Evolutionary conservation across 345 rosid species (phyloP), one percentile per base, ranked within the genome.

Genomic region (Bruguiera sexangula): DNA sequence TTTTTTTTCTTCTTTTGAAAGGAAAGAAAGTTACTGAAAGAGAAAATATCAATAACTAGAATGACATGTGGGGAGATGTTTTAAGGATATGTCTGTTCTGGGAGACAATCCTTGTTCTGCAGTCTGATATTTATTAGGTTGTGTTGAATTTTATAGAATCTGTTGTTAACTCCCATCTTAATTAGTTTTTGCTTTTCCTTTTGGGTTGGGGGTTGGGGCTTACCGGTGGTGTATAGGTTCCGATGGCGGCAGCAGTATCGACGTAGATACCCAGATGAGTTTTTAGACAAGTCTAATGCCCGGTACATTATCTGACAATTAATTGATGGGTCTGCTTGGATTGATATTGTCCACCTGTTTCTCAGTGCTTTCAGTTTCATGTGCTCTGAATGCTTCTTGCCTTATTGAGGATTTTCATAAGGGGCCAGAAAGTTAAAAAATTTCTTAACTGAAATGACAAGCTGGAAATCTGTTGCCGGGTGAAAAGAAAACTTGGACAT

Each of bases 231-330:
- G 15, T 26, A 9, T 73, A 95, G 99, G 72, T 95, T 92, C 74
- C 84, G 94, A 36, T 90, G 98, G 99, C 67, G 73, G 67, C 98
- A 92, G 73, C 98, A 95, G 69, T 90, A 84, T 75, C 82, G 90
- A 31, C 87, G 93, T 65, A 82, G 81, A 73, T 95, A 92, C 66
- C 99, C 99, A 6, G 96, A 95, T 81, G 98, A 92, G 80, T 87
- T 95, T 73, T 81, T 90, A 79, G 89, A 92, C 82, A 90, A 90
- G 79, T 89, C 99, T 67, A 87, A 84, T 71, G 80, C 96, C 63
- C 86, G 92, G 96, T 85, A 64, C 46, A 68, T 54, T 11, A 9
- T 71, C 27, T 60, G 1, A 8, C 19, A 10, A 5, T 34, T 19
- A 10, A 5, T 34, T 19, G 27, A 22, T 55, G 16, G 29, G 22